Evolutionary conservation across 805 yeast species (phyloP), one percentile per base, ranked within the genome.

Genomic region (Sporopachydermia quercuum): DNA sequence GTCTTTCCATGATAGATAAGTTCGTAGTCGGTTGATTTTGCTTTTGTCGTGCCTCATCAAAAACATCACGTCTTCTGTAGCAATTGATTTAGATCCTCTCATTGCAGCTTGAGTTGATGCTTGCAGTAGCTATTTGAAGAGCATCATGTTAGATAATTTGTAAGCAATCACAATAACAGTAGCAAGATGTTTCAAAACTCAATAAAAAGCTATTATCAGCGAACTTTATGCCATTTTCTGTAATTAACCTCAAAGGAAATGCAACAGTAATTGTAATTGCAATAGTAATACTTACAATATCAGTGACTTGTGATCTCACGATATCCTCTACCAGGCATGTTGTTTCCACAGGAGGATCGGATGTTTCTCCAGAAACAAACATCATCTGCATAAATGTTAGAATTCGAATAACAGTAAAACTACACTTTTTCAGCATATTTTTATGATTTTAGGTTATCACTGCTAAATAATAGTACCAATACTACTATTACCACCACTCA

Each of bases 281-380:
- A n/a, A n/a, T 8, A 23, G 8, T 23, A 8, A 8, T 36, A 19
- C 19, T 40, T 39, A 70, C 61, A 38, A 91, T 75, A 51, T 89
- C 96, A 35, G 87, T 78, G 30, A 91, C 97, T 57, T 91, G 98
- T 1, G 91, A 91, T 36, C 93, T 68, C 2, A 91, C 97, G 37
- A 91, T 85, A 53, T 91, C 97, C 55, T 91, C 98, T 35, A 89
- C 85, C 40, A 91, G 61, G n/a, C 89, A 76, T 0, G 96, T 82
- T 0, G 96, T 84, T 47, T 83, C 94, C 13, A 79, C 70, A 0
- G 96, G 94, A 1, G 97, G 93, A 51, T 91, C 98, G 48, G 82
- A 83, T 1, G 91, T 75, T 56, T 91, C 97, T 2, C 98, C 98
- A 41, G 80, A 71, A 41, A 91, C 98, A 65, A 91, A 91, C 98